Percentiles rank a stretch among this genome's conserved stretches.
phyloP scores from a whole-genome alignment of 176 grass and related monocot species.

The Chloris gayana region DNA sequence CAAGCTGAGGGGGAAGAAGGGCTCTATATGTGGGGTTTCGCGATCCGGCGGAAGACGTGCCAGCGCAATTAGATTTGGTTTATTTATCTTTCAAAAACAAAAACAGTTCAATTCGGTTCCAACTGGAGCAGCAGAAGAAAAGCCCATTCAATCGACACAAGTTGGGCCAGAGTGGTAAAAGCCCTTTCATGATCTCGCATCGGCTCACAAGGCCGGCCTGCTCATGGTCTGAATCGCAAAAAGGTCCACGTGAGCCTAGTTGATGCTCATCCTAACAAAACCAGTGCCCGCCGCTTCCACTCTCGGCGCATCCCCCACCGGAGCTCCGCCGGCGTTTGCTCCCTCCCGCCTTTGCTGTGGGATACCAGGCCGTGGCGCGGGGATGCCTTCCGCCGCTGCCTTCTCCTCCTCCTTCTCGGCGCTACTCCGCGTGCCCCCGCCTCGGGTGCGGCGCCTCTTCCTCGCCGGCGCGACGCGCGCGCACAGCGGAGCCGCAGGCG shows the following conservation, averaged over 20 bases:
- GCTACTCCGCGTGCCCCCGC: slow-evolving; percentile 43
- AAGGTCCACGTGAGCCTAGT: background rate
- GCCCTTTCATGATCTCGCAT: too few relatives aligned
- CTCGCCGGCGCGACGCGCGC: slow-evolving; percentile 38
- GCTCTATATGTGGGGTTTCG: too few relatives aligned
- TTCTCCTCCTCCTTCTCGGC: slow-evolving; percentile 34
- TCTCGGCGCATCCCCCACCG: background rate
- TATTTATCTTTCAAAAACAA: too few relatives aligned
- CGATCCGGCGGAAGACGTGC: too few relatives aligned
- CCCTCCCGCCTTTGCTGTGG: background rate
- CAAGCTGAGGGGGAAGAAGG: too few relatives aligned
- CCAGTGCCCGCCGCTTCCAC: background rate
- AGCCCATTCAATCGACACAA: too few relatives aligned
- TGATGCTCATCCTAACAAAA: background rate
- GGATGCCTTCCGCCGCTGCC: slow-evolving; percentile 38
- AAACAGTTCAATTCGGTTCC: background rate
- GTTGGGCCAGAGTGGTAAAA: too few relatives aligned
- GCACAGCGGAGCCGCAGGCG: slow-evolving; percentile 31
- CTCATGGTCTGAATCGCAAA: background rate
- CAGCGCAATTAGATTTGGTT: too few relatives aligned
- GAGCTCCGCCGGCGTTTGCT: background rate
- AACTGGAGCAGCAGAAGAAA: background rate
- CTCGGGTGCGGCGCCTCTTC: slow-evolving; percentile 21
- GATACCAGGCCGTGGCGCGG: background rate
- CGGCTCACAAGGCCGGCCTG: too few relatives aligned